These are phyloP conservation scores for Tylopilus cervinicoccineus DNA, from an alignment of 768 basidiomycete genomes.

Conservation along the genomic window DNA sequence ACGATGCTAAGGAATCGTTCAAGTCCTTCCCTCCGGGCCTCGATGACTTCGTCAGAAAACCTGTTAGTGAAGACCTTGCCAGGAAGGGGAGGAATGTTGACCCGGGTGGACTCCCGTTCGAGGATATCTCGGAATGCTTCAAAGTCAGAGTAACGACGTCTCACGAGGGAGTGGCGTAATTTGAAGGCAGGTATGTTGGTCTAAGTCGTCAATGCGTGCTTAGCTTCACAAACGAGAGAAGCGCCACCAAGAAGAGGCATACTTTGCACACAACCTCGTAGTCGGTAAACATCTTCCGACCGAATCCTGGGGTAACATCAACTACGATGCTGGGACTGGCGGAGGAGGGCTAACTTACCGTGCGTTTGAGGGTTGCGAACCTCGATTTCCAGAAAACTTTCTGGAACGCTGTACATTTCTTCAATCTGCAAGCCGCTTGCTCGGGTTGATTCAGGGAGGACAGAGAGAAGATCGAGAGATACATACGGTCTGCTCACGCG, in stretches of 20 bases:
- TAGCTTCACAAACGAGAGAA: constrained; percentile 3
- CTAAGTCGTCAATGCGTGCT: constrained; percentile 36
- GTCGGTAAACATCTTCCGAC: constrained; percentile 99
- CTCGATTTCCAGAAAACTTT: constrained; percentile 97
- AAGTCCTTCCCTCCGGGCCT: constrained; percentile 84
- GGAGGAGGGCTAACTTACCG: constrained; percentile 42
- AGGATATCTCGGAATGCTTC: constrained; percentile 98
- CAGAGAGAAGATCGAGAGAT: constrained; percentile 1
- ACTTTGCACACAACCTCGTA: constrained; percentile 99
- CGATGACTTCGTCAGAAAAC: constrained; percentile 97
- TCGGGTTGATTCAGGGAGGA: constrained; percentile 29
- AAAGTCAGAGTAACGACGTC: constrained; percentile 88
- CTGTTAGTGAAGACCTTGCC: constrained; percentile 99
- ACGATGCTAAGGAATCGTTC: constrained; percentile 95
- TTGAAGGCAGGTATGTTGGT: constrained; percentile 99
- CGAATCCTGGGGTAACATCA: constrained; percentile 56
- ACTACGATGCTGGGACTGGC: background rate
- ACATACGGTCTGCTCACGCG: constrained; percentile 57
- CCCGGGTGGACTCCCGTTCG: constrained; percentile 93
- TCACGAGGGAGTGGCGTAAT: constrained; percentile 85
- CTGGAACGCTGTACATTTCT: constrained; percentile 97
- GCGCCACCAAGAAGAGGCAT: constrained; percentile 1
- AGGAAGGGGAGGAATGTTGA: constrained; percentile 95
- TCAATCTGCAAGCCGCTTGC: constrained; percentile 64
- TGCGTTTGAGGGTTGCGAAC: constrained; percentile 96